These are phyloP conservation scores for Pleurotus tuber-regium DNA, from an alignment of 768 basidiomycete genomes.

Conservation along the genomic window DNA sequence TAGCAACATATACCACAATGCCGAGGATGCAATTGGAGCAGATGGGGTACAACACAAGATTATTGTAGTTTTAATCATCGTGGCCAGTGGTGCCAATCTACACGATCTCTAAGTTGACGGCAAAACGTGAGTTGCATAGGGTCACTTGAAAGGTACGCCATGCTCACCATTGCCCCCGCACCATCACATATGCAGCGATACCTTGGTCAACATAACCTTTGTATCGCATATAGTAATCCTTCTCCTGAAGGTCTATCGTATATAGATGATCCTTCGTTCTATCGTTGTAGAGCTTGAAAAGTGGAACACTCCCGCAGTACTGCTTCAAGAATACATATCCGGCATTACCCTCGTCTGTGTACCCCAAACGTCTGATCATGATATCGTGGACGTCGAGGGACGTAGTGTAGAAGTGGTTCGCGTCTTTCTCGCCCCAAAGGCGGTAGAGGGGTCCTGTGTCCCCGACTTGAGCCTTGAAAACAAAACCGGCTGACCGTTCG, in stretches of 20 bases:
- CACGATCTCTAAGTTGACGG: no score
- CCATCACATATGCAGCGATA: not conserved
- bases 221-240: not conserved
- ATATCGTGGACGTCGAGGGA: not conserved
- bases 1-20: no score
- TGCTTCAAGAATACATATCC: slow-evolving; percentile 6
- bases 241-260: not conserved
- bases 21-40: no score
- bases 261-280: not conserved
- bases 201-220: slow-evolving; percentile 1
- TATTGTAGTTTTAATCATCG: no score
- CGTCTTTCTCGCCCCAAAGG: slow-evolving; percentile 1
- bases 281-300: not conserved
- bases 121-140: no score
- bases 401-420: not conserved
- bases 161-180: not conserved
- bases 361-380: not conserved
- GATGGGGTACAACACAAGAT: no score
- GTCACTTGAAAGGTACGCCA: no score
- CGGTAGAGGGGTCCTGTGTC: not conserved
- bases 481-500: not conserved
- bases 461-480: not conserved
- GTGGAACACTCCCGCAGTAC: not conserved
- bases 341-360: not conserved
- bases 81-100: no score